Base-by-base conservation (phyloP, 441 rosid species). In the Mallotus japonicus region DNA sequence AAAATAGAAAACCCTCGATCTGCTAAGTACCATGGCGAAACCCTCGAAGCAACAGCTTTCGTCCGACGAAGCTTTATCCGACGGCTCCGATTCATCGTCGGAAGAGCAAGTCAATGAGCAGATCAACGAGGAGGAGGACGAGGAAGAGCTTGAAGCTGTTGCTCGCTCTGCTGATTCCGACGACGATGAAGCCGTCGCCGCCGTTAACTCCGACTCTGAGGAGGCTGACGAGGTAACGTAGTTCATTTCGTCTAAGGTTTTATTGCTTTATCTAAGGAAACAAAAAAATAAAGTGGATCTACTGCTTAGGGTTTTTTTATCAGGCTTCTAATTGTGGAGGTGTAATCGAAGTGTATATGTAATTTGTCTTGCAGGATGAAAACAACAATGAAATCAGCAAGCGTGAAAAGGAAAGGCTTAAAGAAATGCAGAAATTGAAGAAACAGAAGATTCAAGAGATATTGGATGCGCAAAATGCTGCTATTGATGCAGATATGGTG, bases 71-170 rank as follows among this genome's bases (percentile, higher is more conserved):
- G 85, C 78, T 44, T 58, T 79, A 24, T 88, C 96, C 44, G 79
- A 85, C 68, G 87, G 80, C 28, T 84, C 89, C 56, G 74, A 74
- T 77, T 84, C 91, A n/a, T 91, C 90, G 17, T 90, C 85, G 74
- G 89, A 86, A 75, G 93, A 87, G 81, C 89, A 77, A 47, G 72
- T 83, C 65, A 78, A 91, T 82, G 87, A 89, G 57, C 97, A 87
- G 82, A 80, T 84, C 81, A 83, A 85, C 78, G 97, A 83, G 28
- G 97, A 89, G 60, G 97, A 87, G 17, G 98, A 94, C 20, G 97
- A 91, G 72, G 98, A 93, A 86, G 99, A 93, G 86, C 85, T 93
- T 32, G 91, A 91, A 76, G 99, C 98, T 67, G 98, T 95, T n/a
- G 97, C 92, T 81, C 97, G 95, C 73, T 80, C 95, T 28, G 96